These are phyloP conservation scores for Chloridella minuta DNA, from an alignment of 352 stramenopile species.

Conservation along the genomic window DNA sequence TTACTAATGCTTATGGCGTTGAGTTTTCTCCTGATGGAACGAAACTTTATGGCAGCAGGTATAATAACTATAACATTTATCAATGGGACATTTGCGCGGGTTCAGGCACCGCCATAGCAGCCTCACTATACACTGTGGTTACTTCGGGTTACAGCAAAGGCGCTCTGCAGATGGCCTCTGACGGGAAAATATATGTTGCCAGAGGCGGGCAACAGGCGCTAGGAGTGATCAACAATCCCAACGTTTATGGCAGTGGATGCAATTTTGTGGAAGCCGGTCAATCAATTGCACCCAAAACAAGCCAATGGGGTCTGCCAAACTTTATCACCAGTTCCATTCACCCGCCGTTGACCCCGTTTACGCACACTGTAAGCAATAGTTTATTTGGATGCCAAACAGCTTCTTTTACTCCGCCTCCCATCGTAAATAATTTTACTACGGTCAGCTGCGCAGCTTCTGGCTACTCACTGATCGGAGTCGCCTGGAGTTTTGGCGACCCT, in stretches of 20 bases:
- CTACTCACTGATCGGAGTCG: neutral
- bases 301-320: neutral
- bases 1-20: neutral
- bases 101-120: neutral
- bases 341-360: neutral
- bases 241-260: neutral
- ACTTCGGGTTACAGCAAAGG: neutral
- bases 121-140: neutral
- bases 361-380: too few species aligned
- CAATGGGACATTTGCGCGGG: neutral
- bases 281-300: neutral
- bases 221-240: neutral
- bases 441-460: neutral
- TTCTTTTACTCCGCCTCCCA: neutral
- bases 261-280: neutral
- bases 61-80: neutral
- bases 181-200: neutral
- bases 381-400: neutral
- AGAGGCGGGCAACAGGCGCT: neutral
- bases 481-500: neutral
- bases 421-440: neutral
- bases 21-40: neutral
- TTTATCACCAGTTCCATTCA: neutral
- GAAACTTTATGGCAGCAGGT: neutral
- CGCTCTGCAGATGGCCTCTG: neutral